Percentiles rank a stretch among this genome's conserved stretches.
Evolutionary conservation across 1,284 basidiomycete genomes (phyloP).

Genomic region (Leccinum insolens): DNA sequence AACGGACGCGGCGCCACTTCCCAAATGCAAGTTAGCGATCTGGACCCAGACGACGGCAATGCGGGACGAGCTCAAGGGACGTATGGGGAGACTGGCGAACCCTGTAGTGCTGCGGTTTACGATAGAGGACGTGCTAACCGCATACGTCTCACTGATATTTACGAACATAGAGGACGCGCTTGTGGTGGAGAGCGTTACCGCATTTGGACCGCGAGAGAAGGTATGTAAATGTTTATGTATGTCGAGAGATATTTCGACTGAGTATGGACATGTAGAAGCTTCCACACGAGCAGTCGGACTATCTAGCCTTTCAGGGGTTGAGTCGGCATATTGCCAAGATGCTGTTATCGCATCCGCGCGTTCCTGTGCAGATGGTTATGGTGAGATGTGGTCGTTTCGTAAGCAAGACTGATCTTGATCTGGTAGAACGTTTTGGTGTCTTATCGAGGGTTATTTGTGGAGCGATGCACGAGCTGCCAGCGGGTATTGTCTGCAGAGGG

Average conservation of each 20-base stretch:
- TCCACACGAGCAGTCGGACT: constrained; percentile 70
- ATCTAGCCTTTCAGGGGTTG: constrained; percentile 60
- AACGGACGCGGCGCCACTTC: background rate
- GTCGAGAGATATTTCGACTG: background rate
- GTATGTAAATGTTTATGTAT: constrained; percentile 37
- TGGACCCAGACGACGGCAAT: constrained; percentile 44
- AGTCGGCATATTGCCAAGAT: constrained; percentile 66
- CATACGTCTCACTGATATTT: constrained; percentile 55
- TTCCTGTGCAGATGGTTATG: constrained; percentile 52
- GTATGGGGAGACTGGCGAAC: constrained; percentile 22
- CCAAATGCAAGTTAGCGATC: constrained; percentile 47
- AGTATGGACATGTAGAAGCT: constrained; percentile 47
- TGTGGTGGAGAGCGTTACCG: constrained; percentile 59
- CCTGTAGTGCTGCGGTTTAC: constrained; percentile 53
- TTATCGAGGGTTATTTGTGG: constrained; percentile 62
- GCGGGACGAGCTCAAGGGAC: constrained; percentile 18
- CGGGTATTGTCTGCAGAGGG: constrained; percentile 68
- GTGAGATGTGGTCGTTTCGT: constrained; percentile 32
- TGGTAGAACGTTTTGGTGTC: constrained; percentile 50
- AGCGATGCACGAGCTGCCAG: constrained; percentile 57
- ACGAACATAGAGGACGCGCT: constrained; percentile 37
- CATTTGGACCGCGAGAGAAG: constrained; percentile 69
- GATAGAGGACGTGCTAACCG: constrained; percentile 61
- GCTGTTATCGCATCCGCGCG: constrained; percentile 54
- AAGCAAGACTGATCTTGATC: background rate